Conservation (phyloP, 164 flowering plant genomes). For the Chloranthus sessilifolius region DNA sequence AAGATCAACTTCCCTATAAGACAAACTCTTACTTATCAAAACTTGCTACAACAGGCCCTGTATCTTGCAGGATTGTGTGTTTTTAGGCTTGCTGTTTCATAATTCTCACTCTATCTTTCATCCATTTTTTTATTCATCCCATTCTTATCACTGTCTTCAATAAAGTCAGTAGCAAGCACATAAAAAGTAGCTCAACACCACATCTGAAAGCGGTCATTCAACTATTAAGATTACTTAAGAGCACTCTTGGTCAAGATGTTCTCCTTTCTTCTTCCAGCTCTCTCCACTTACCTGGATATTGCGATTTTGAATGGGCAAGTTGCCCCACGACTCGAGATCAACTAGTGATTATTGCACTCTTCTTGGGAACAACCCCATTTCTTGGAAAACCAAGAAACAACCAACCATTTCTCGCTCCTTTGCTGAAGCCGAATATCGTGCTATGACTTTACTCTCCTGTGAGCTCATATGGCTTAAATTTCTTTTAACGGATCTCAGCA, state of each 20-base stretch:
- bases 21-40: too few relatives aligned
- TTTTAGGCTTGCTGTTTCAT: too few relatives aligned
- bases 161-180: too few relatives aligned
- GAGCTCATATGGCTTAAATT: neutral
- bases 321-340: neutral
- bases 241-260: neutral
- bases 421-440: neutral
- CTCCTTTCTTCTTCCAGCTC: neutral
- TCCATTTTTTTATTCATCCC: too few relatives aligned
- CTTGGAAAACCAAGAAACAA: slow-evolving; percentile 5
- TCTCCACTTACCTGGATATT: neutral
- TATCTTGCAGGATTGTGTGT: too few relatives aligned
- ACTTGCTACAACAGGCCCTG: too few relatives aligned
- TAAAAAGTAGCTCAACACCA: too few relatives aligned
- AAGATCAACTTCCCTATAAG: too few relatives aligned
- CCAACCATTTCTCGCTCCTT: neutral
- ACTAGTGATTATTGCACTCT: neutral
- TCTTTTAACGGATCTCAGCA: neutral
- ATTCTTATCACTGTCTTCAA: too few relatives aligned
- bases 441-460: neutral
- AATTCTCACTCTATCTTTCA: too few relatives aligned
- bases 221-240: too few relatives aligned
- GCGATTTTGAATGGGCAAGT: neutral
- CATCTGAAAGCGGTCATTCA: too few relatives aligned
- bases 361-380: neutral